Conservation (phyloP, 1,284 basidiomycete genomes). For the Ceratobasidium sp. region DNA sequence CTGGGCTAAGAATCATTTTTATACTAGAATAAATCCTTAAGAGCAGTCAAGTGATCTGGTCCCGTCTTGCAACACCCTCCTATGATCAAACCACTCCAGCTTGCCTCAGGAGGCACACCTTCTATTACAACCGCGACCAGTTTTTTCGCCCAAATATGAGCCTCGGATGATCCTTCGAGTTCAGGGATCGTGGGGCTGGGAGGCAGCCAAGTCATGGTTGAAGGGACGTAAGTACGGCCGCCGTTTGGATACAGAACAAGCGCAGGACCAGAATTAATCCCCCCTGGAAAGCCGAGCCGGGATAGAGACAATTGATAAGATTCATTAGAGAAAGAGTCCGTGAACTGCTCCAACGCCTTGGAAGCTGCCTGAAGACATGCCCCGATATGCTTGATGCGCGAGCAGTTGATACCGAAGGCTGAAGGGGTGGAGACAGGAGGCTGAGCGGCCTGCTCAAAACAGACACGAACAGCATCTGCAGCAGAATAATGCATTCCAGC, state of each 20-base stretch:
- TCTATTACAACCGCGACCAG: conserved; percentile 57
- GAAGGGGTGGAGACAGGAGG: conserved; percentile 58
- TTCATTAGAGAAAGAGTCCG: conserved; percentile 27
- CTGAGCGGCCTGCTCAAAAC: conserved; percentile 51
- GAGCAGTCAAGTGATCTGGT: conserved; percentile 66
- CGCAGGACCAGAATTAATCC: conserved; percentile 59
- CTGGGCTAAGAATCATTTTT: background rate
- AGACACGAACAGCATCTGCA: conserved; percentile 17
- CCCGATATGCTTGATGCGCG: conserved; percentile 57
- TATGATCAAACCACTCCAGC: conserved; percentile 70
- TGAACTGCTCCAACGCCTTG: background rate
- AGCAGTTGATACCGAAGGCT: conserved; percentile 82
- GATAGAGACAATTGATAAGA: conserved; percentile 27
- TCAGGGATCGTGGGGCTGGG: conserved; percentile 1
- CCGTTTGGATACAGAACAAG: conserved; percentile 83
- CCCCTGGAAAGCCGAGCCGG: conserved; percentile 10
- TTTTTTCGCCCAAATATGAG: conserved; percentile 62
- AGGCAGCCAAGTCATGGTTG: conserved; percentile 63
- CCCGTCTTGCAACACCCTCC: conserved; percentile 81
- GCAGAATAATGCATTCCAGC: conserved; percentile 48
- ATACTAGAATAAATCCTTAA: conserved; percentile 53
- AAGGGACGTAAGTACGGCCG: conserved; percentile 68
- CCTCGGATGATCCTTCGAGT: conserved; percentile 50
- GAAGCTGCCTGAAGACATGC: conserved; percentile 50
- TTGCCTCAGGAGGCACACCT: conserved; percentile 48